Evolutionary conservation across 768 basidiomycete genomes (phyloP).

Genomic region (Lepiota subincarnata): DNA sequence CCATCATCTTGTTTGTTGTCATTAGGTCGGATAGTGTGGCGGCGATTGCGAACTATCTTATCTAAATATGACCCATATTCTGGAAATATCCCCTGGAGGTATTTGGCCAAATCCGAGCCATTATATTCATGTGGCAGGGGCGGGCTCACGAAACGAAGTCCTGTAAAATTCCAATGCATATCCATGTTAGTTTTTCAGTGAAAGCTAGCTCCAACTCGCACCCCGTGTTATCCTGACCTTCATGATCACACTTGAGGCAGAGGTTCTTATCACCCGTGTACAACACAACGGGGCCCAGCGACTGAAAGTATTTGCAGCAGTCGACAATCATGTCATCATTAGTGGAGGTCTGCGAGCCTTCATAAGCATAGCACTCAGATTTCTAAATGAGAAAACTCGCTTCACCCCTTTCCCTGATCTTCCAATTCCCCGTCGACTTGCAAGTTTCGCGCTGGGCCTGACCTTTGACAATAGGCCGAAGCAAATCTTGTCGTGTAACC

Average conservation of each 20-base stretch:
- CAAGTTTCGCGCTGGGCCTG: slow-evolving; percentile 64
- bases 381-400: slow-evolving; percentile 27
- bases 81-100: slow-evolving; percentile 20
- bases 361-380: neutral
- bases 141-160: slow-evolving; percentile 34
- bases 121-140: slow-evolving; percentile 29
- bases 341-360: neutral
- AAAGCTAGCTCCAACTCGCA: slow-evolving; percentile 18
- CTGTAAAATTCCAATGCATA: slow-evolving; percentile 19
- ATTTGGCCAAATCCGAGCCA: slow-evolving; percentile 50
- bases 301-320: slow-evolving; percentile 62
- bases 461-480: slow-evolving; percentile 37
- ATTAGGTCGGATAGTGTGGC: neutral
- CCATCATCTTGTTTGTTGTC: slow-evolving; percentile 1
- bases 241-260: slow-evolving; percentile 36
- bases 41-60: neutral
- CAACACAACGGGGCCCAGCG: slow-evolving; percentile 46
- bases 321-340: slow-evolving; percentile 68
- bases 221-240: slow-evolving; percentile 18
- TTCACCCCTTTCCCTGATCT: slow-evolving; percentile 39
- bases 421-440: slow-evolving; percentile 60
- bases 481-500: slow-evolving; percentile 41
- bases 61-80: neutral
- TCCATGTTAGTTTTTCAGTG: neutral
- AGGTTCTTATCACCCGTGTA: slow-evolving; percentile 71